phyloP scores from a whole-genome alignment of 345 rosid species.

The Populus davidiana region DNA sequence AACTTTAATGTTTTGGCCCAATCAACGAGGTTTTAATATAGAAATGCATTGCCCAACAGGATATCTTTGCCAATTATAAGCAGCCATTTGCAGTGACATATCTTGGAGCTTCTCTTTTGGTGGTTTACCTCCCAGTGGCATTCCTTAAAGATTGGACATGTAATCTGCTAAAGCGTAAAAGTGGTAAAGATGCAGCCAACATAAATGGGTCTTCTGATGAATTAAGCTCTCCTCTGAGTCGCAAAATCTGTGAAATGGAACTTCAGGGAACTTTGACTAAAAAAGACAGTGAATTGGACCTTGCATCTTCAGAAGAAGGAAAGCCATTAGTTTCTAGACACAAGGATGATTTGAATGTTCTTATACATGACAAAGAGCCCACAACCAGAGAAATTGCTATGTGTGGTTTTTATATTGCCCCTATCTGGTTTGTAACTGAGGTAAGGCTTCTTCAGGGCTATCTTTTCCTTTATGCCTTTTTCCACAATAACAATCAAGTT shows the following conservation, averaged over 20 bases:
- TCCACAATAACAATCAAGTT: neutral
- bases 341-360: constrained; percentile 49
- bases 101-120: constrained; percentile 97
- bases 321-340: constrained; percentile 56
- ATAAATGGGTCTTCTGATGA: constrained; percentile 49
- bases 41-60: constrained; percentile 42
- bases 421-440: constrained; percentile 98
- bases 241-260: constrained; percentile 68
- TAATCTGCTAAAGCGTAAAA: constrained; percentile 44
- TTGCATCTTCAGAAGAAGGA: constrained; percentile 57
- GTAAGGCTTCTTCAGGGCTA: constrained; percentile 34
- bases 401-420: constrained; percentile 90
- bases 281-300: constrained; percentile 70
- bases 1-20: neutral
- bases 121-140: constrained; percentile 92
- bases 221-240: constrained; percentile 53
- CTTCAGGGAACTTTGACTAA: constrained; percentile 59
- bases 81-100: constrained; percentile 99
- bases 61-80: constrained; percentile 81
- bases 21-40: neutral
- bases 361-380: constrained; percentile 52
- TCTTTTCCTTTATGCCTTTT: neutral
- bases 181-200: constrained; percentile 42
- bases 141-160: constrained; percentile 83
- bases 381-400: constrained; percentile 67